These are phyloP conservation scores for Sodiomyces alkalinus DNA, from an alignment of 2,329 filamentous ascomycete genomes.

Conservation along the genomic window DNA sequence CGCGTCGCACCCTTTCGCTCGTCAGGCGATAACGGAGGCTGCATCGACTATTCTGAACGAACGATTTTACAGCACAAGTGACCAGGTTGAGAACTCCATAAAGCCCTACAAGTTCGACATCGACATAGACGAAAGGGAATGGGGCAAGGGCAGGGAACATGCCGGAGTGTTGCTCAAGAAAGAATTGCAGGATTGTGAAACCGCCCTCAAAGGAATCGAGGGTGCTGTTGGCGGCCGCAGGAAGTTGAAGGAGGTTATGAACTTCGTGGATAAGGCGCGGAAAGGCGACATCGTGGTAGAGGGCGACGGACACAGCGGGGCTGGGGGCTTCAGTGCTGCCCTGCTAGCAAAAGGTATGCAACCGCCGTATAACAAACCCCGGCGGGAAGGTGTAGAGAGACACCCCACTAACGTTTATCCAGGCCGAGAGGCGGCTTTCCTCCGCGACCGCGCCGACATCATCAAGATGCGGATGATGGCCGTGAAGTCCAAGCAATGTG, in stretches of 20 bases:
- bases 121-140: conserved; percentile 83
- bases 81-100: conserved; percentile 97
- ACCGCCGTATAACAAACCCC: not conserved
- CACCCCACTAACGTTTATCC: conserved; percentile 15
- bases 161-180: conserved; percentile 68
- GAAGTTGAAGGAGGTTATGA: conserved; percentile 79
- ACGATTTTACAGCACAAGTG: conserved; percentile 89
- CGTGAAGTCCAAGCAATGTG: conserved; percentile 81
- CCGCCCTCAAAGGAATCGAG: conserved; percentile 62
- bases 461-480: conserved; percentile 82
- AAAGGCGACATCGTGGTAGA: conserved; percentile 76
- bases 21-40: conserved; percentile 83
- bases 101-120: conserved; percentile 99
- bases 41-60: conserved; percentile 84
- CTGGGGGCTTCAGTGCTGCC: conserved; percentile 83
- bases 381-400: conserved; percentile 1
- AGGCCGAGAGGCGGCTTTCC: conserved; percentile 89
- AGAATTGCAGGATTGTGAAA: conserved; percentile 73
- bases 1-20: conserved; percentile 76
- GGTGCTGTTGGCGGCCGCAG: conserved; percentile 62
- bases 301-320: conserved; percentile 68
- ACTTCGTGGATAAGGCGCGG: conserved; percentile 78
- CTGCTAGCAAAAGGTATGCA: conserved; percentile 63
- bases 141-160: conserved; percentile 73
- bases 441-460: conserved; percentile 79